These are phyloP conservation scores for Casuarina cunninghamiana DNA, from an alignment of 306 rosid genomes.

Conservation along the genomic window DNA sequence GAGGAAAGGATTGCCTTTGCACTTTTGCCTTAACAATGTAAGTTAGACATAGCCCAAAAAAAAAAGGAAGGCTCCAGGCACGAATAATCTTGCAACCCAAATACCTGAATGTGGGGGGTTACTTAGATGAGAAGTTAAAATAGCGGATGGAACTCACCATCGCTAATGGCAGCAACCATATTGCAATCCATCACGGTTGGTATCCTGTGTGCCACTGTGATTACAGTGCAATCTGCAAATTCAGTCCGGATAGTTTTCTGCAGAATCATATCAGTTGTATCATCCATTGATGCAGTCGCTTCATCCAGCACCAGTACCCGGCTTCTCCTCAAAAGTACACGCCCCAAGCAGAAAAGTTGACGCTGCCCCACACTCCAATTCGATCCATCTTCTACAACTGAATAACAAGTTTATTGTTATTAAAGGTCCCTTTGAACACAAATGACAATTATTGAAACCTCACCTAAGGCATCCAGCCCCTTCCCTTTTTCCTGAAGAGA, in stretches of 20 bases:
- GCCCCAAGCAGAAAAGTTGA: slow-evolving; percentile 76
- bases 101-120: not conserved
- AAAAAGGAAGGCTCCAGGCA: no score
- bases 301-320: slow-evolving; percentile 74
- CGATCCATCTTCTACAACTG: slow-evolving; percentile 75
- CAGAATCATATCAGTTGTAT: slow-evolving; percentile 65
- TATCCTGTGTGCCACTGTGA: slow-evolving; percentile 80
- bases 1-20: slow-evolving; percentile 3
- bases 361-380: slow-evolving; percentile 92
- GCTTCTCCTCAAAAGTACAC: slow-evolving; percentile 69
- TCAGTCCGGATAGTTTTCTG: slow-evolving; percentile 67
- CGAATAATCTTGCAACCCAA: not conserved
- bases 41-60: not conserved
- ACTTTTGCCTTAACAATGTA: not conserved
- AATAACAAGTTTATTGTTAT: not conserved
- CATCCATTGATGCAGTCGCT: slow-evolving; percentile 82
- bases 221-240: slow-evolving; percentile 63
- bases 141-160: slow-evolving; percentile 40
- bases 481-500: slow-evolving; percentile 58
- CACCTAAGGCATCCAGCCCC: slow-evolving; percentile 62
- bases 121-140: not conserved
- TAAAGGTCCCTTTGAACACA: not conserved
- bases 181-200: slow-evolving; percentile 88
- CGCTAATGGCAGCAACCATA: slow-evolving; percentile 72
- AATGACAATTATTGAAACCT: not conserved